phyloP scores from a whole-genome alignment of 179 eudicot genomes.

The Heliamphora pulchella region DNA sequence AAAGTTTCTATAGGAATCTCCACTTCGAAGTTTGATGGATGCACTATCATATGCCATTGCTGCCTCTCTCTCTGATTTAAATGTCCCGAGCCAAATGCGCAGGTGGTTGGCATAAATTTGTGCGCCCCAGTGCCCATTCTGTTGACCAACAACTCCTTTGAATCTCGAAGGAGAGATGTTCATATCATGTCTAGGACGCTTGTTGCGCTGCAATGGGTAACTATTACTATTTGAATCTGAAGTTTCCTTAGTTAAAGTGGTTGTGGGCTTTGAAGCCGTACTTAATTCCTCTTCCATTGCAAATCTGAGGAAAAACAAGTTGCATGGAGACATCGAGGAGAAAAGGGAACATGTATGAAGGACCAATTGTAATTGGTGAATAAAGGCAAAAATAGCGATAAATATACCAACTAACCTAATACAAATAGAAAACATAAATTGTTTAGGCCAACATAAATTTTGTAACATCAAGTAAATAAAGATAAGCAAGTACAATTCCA shows the following conservation, averaged over 20 bases:
- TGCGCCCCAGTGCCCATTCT: conserved; percentile 52
- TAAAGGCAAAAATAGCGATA: no score
- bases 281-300: conserved; percentile 3
- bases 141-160: conserved; percentile 42
- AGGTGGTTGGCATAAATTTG: conserved; percentile 46
- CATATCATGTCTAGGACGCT: no score
- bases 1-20: conserved; percentile 33
- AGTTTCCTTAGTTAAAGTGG: no score
- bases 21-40: conserved; percentile 32
- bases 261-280: not conserved
- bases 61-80: conserved; percentile 38
- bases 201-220: no score
- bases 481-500: no score
- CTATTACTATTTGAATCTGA: not conserved
- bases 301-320: not conserved
- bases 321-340: no score
- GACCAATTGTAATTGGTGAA: no score
- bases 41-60: conserved; percentile 55
- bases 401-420: no score
- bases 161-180: conserved; percentile 13
- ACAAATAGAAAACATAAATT: no score
- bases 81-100: conserved; percentile 52
- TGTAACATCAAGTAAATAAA: no score
- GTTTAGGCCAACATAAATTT: no score
- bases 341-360: no score